Percentiles rank a stretch among this genome's conserved stretches.
phyloP scores from a whole-genome alignment of 805 yeast genomes.

The Yamadazyma scolyti region DNA sequence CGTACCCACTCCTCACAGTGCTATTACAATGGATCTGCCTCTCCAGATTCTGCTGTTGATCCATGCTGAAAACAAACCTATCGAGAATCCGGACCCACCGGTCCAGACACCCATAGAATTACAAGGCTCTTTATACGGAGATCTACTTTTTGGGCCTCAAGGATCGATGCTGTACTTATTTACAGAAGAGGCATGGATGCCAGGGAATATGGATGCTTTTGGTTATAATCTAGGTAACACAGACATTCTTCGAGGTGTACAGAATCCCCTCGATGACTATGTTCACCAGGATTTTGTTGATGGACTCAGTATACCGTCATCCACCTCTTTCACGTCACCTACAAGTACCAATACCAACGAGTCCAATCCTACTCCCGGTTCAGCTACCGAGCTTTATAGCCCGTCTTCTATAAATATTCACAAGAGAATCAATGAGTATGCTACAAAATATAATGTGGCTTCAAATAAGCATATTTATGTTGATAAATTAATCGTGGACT shows the following conservation, averaged over 20 bases:
- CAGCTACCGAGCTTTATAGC: slow-evolving; percentile 7
- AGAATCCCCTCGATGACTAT: slow-evolving; percentile 38
- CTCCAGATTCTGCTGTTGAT: too few species aligned
- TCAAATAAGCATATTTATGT: slow-evolving; percentile 35
- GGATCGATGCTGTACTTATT: too few species aligned
- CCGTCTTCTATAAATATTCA: slow-evolving; percentile 5
- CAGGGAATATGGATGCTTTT: too few species aligned
- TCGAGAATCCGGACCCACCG: too few species aligned
- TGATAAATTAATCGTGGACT: slow-evolving; percentile 32
- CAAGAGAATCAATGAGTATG: slow-evolving; percentile 9
- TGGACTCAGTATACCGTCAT: slow-evolving; percentile 18
- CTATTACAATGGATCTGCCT: too few species aligned
- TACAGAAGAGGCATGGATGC: too few species aligned
- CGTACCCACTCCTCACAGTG: too few species aligned
- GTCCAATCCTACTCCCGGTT: slow-evolving; percentile 14
- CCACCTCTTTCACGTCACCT: slow-evolving; percentile 30
- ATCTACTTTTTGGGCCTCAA: too few species aligned
- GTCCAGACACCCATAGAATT: too few species aligned
- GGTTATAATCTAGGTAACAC: slow-evolving; percentile 31
- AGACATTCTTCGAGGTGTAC: slow-evolving; percentile 32
- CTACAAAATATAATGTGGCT: slow-evolving; percentile 17
- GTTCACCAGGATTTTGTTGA: slow-evolving; percentile 15
- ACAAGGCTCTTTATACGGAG: too few species aligned
- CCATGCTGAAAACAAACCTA: too few species aligned
- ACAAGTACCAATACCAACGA: slow-evolving; percentile 19